These are phyloP conservation scores for Sarcodon aspratus DNA, from an alignment of 768 basidiomycete species.

Conservation along the genomic window DNA sequence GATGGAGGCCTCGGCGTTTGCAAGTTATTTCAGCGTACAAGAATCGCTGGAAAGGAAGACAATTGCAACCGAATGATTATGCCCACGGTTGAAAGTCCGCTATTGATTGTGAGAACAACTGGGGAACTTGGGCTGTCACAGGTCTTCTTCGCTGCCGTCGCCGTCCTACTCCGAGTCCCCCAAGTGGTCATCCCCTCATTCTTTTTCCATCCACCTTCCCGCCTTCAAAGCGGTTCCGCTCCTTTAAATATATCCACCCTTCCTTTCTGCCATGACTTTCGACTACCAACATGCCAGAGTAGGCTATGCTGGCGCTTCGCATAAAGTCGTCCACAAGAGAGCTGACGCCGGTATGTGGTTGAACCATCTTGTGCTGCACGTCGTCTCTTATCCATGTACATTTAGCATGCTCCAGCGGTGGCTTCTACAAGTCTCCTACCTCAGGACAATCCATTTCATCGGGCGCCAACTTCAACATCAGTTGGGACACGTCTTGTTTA, in stretches of 20 bases:
- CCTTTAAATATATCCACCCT: neutral
- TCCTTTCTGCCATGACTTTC: neutral
- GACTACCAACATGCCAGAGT: neutral
- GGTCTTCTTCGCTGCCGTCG: too few species aligned
- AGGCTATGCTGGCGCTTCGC: neutral
- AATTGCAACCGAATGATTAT: too few species aligned
- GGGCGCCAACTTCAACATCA: conserved; percentile 37
- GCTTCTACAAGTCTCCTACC: conserved; percentile 49
- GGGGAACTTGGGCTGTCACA: too few species aligned
- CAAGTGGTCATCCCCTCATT: neutral
- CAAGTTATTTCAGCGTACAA: too few species aligned
- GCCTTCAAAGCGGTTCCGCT: neutral
- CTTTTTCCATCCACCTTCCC: neutral
- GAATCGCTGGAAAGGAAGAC: too few species aligned
- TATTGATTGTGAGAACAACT: too few species aligned
- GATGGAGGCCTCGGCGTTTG: too few species aligned
- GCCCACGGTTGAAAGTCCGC: too few species aligned
- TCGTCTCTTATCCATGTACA: neutral
- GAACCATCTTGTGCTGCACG: neutral
- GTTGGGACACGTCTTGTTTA: conserved; percentile 58
- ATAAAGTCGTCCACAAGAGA: neutral
- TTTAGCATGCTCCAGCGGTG: conserved; percentile 42
- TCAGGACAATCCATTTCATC: conserved; percentile 34
- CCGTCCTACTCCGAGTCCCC: conserved; percentile 4
- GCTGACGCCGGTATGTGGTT: neutral